phyloP scores from a whole-genome alignment of 2,329 filamentous ascomycete genomes.

The Scopulariopsis brevicaulis region DNA sequence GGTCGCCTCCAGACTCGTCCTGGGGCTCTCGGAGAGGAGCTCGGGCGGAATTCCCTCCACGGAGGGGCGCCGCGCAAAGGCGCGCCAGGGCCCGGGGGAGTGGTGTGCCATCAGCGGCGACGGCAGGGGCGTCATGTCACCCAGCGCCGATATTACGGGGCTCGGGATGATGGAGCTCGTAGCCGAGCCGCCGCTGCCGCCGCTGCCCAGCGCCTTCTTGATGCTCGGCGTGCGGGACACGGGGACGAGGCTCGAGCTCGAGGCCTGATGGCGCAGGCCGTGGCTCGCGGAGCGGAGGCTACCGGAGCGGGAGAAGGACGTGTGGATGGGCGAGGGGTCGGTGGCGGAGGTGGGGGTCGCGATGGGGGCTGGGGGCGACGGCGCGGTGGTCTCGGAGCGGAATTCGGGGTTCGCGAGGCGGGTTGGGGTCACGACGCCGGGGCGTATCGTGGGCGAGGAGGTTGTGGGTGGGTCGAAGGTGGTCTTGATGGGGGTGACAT shows the following conservation, averaged over 20 bases:
- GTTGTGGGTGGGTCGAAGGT: not conserved
- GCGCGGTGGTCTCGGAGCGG: not conserved
- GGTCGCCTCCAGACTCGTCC: conserved; percentile 37
- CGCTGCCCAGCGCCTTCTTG: conserved; percentile 40
- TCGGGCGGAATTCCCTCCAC: conserved; percentile 27
- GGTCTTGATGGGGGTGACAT: not conserved
- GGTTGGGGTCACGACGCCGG: not conserved
- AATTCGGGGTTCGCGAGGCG: not conserved
- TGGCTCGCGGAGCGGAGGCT: not conserved
- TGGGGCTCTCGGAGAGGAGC: conserved; percentile 22
- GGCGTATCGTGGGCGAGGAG: not conserved
- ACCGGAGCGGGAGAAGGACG: not conserved
- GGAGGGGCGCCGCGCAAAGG: conserved; percentile 35
- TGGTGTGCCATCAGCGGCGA: conserved; percentile 59
- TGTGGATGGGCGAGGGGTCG: not conserved
- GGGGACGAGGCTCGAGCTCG: conserved; percentile 33
- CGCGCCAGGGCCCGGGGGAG: conserved; percentile 57
- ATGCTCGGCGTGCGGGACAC: conserved; percentile 50
- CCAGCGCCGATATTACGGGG: conserved; percentile 64
- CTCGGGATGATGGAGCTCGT: conserved; percentile 61
- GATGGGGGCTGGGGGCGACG: not conserved
- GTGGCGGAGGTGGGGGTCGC: not conserved
- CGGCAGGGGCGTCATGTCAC: conserved; percentile 67
- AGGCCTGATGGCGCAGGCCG: conserved; percentile 25
- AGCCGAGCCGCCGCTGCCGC: conserved; percentile 37